A percentile compares a stretch with the other conserved stretches of the same genome.
These are phyloP conservation scores for Termitomyces sp. DNA, from an alignment of 768 basidiomycete genomes.

Conservation along the genomic window DNA sequence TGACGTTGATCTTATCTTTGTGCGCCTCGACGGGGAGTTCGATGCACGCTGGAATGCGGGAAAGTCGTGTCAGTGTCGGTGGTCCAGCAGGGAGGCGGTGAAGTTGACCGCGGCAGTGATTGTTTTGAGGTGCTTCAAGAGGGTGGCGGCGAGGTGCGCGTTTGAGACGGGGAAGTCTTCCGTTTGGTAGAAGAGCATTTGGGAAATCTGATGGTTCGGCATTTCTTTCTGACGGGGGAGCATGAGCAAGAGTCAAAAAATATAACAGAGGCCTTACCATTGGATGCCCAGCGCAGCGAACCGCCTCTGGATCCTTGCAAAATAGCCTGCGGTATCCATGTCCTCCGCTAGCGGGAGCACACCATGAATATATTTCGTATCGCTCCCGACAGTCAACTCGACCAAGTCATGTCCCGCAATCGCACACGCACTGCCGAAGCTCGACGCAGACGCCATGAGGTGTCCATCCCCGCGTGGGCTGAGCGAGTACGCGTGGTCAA, in stretches of 20 bases:
- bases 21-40: no score
- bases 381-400: no score
- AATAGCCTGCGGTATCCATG: conserved; percentile 35
- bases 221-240: conserved; percentile 20
- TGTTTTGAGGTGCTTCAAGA: not conserved
- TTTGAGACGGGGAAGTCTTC: conserved; percentile 26
- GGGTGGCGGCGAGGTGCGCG: conserved; percentile 19
- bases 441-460: no score
- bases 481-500: no score
- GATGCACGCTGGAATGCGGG: no score
- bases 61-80: no score
- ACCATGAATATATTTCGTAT: not conserved
- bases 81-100: conserved; percentile 6
- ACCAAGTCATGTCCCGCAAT: no score
- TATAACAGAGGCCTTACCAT: conserved; percentile 21
- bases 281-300: conserved; percentile 22
- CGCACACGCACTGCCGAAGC: no score
- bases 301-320: conserved; percentile 25
- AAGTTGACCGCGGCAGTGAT: conserved; percentile 22
- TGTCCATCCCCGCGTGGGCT: no score
- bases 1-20: no score
- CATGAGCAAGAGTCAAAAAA: not conserved
- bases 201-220: conserved; percentile 6
- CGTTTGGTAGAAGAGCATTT: conserved; percentile 17
- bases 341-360: conserved; percentile 33